Base-by-base conservation (phyloP, 768 basidiomycete genomes). In the Boletellus sp. region DNA sequence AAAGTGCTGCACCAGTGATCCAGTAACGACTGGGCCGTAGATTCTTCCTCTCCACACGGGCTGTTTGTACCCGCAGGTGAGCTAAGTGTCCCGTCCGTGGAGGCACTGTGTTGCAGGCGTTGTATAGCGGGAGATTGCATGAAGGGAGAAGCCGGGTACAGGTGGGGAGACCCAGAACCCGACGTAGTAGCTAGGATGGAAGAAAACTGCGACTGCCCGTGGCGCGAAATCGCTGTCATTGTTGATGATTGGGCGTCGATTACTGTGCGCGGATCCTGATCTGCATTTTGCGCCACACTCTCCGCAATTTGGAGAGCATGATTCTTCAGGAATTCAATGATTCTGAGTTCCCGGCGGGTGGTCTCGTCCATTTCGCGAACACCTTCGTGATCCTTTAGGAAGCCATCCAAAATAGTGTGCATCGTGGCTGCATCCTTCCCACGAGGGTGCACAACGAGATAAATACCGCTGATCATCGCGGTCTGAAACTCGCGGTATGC, bases 1-100 rank as follows among this genome's bases (percentile, higher is more conserved):
- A 90, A 79, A n/a, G 84, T 82, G 53, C 84, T 85, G 61, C 82
- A 87, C 90, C 90, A 92, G 53, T 90, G 85, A 64, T 93, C 89
- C 41, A 93, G 72, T 48, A 93, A 65, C 11, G 79, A 79, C 61
- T 93, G 90, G 4, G 89, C 88, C 7, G 84, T 74, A 22, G 78
- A 81, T 61, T 90, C 84, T 10, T 87, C 89, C 41, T 90, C 90
- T 38, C 77, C 83, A 44, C 64, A 66, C 2, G 85, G 88, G 61
- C 87, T 89, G n/a, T 78, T 79, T 20, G 84, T 78, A 16, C 78
- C 81, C 1, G 80, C 79, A 34, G 83, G 81, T 15, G 86, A 85
- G 48, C 71, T 70, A 2, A 72, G 71, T 54, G 79, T 70, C 28
- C 68, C 62, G 39, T 84, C 83, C 10, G 64, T 57, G 33, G 68